Base-by-base conservation (phyloP, 1,284 basidiomycete genomes). In the Puccinia novopanici region DNA sequence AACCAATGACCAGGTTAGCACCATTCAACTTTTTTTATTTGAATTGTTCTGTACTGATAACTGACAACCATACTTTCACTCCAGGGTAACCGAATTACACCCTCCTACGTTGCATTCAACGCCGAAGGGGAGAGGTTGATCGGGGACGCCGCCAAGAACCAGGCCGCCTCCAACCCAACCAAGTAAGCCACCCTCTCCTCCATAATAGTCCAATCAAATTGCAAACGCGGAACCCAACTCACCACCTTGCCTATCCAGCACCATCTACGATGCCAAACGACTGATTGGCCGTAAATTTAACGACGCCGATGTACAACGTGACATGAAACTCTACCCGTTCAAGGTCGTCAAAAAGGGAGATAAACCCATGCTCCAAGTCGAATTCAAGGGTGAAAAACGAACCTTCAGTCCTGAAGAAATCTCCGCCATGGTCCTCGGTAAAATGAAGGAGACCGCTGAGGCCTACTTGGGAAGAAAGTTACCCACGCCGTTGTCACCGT, bases 391-490 rank as follows among this genome's bases (percentile, higher is more conserved):
- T 84, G 34, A 82, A 83, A 59, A 84, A 84, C 81, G 82, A 84
- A 71, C n/a, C n/a, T 86, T 86, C 82, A 92, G 93, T 34, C 94
- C 95, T 57, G 94, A 98, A 87, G 95, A 98, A 88, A 91, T 99
- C 85, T 98, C 95, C 3, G 95, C 96, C 81, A 99, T 99, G 95
- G 90, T 99, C 83, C 90, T 98, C 82, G 88, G 91, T 84, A 98
- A 98, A 90, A 98, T 98, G 96, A 95, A 93, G 89, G 96, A 98
- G 89, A 94, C 91, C 81, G 95, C 95, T 68, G 96, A 98, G 89
- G 93, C 95, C 37, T 98, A 98, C 88, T 91, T 99, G 84, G 96
- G 95, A 82, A 95, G 86, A 93, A 94, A 87, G 96, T 99, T 86
- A 95, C 93, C 77, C 94, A 99, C 10, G 24, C 15, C 42, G 67